Conservation (phyloP, 164 flowering plant species). For the Chloranthus sessilifolius region DNA sequence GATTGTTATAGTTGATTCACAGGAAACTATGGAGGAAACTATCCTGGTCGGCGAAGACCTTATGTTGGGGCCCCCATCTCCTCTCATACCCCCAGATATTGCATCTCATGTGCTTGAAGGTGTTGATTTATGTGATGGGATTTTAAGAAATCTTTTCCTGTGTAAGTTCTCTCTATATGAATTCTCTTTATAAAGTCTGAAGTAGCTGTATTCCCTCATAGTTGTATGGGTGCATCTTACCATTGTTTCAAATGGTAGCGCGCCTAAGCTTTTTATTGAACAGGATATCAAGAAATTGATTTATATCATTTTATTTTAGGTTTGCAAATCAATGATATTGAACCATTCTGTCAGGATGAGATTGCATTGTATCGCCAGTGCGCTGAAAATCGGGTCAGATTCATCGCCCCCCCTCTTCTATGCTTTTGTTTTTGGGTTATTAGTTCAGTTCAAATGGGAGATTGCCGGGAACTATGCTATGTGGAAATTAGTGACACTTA, state of each 20-base stretch:
- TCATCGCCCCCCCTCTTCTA: not conserved
- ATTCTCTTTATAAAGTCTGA: not conserved
- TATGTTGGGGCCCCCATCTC: constrained; percentile 98
- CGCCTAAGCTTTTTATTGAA: not conserved
- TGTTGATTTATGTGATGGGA: constrained; percentile 85
- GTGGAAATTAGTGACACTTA: too few relatives aligned
- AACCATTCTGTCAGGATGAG: constrained; percentile 98
- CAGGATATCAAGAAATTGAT: constrained; percentile 3
- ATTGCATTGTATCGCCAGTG: constrained; percentile 75
- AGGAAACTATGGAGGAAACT: constrained; percentile 89
- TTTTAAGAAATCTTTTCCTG: constrained; percentile 70
- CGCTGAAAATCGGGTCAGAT: constrained; percentile 79
- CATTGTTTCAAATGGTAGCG: not conserved
- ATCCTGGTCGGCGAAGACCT: constrained; percentile 94
- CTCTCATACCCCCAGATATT: constrained; percentile 83
- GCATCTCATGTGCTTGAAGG: constrained; percentile 95
- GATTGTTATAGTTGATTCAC: constrained; percentile 62
- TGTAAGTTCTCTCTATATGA: constrained; percentile 69
- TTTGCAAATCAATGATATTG: constrained; percentile 83
- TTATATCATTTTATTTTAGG: constrained; percentile 34
- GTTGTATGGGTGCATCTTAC: too few relatives aligned
- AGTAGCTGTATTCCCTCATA: too few relatives aligned
- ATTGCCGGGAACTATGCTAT: too few relatives aligned
- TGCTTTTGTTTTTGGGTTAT: constrained; percentile 3
- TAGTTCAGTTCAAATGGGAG: not conserved